phyloP scores from a whole-genome alignment of 1,284 basidiomycete species.

The Malassezia globosa region DNA sequence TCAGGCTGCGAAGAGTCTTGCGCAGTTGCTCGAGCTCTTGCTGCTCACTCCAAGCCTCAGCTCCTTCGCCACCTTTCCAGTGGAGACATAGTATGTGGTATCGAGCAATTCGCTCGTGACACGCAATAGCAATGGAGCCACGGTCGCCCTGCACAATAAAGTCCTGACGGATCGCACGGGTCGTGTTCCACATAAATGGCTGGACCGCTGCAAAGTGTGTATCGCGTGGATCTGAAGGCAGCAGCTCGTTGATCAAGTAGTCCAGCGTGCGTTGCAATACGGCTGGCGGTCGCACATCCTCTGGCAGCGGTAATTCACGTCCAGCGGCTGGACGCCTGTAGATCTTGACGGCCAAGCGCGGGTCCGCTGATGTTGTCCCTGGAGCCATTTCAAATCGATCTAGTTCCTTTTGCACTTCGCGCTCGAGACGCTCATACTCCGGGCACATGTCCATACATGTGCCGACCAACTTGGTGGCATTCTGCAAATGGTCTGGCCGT shows the following conservation, averaged over 20 bases:
- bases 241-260: conserved; percentile 75
- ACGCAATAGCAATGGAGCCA: conserved; percentile 68
- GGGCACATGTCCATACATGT: conserved; percentile 91
- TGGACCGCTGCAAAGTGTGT: conserved; percentile 60
- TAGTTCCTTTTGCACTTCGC: conserved; percentile 79
- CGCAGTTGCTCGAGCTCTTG: conserved; percentile 78
- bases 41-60: conserved; percentile 59
- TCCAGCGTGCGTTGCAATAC: conserved; percentile 75
- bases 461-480: conserved; percentile 78
- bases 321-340: conserved; percentile 83
- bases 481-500: conserved; percentile 65
- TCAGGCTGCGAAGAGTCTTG: conserved; percentile 73
- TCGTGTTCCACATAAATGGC: conserved; percentile 82
- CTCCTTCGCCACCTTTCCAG: conserved; percentile 48
- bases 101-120: conserved; percentile 81
- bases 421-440: conserved; percentile 76
- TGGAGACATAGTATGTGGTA: conserved; percentile 85
- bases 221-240: conserved; percentile 53
- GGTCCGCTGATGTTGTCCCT: conserved; percentile 60
- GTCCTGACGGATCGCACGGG: conserved; percentile 78
- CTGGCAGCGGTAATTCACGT: conserved; percentile 71
- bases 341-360: conserved; percentile 76
- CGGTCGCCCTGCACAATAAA: conserved; percentile 84
- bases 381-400: conserved; percentile 64
- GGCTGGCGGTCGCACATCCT: conserved; percentile 75